A percentile compares a stretch with the other conserved stretches of the same genome.
These are phyloP conservation scores for Corymbia citriodora DNA, from an alignment of 441 rosid species.

Conservation along the genomic window DNA sequence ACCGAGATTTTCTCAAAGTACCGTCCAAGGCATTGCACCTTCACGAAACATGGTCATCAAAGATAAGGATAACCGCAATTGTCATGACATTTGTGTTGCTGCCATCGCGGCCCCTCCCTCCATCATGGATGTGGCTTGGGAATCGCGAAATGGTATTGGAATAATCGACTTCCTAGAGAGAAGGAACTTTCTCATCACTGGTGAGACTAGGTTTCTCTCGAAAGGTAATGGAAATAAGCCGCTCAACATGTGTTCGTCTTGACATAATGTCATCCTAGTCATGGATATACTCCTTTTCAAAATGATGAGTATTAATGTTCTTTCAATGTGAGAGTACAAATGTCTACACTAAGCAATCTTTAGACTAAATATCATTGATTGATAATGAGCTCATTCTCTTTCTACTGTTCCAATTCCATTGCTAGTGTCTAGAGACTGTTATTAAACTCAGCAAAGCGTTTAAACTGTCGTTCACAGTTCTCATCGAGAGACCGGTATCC, in stretches of 20 bases:
- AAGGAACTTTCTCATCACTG: background rate
- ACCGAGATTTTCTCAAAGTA: background rate
- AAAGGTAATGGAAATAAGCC: background rate
- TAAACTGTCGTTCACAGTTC: background rate
- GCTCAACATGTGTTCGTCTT: background rate
- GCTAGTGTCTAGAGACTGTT: background rate
- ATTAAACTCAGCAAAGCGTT: background rate
- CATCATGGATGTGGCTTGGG: background rate
- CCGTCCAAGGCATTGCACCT: background rate
- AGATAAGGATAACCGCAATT: background rate
- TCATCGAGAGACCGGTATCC: background rate
- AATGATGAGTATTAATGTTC: background rate
- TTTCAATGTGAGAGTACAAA: background rate
- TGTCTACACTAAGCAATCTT: background rate
- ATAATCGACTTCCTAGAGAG: background rate
- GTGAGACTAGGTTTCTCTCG: background rate
- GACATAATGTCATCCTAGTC: background rate
- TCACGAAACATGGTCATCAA: background rate
- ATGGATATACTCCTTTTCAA: background rate
- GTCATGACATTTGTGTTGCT: background rate
- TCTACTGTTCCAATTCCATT: background rate
- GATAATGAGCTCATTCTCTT: background rate
- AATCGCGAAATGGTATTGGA: background rate
- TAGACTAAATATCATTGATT: background rate
- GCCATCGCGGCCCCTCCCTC: background rate